Evolutionary conservation across 1,284 basidiomycete species (phyloP).

Genomic region (Nidula niveotomentosa): DNA sequence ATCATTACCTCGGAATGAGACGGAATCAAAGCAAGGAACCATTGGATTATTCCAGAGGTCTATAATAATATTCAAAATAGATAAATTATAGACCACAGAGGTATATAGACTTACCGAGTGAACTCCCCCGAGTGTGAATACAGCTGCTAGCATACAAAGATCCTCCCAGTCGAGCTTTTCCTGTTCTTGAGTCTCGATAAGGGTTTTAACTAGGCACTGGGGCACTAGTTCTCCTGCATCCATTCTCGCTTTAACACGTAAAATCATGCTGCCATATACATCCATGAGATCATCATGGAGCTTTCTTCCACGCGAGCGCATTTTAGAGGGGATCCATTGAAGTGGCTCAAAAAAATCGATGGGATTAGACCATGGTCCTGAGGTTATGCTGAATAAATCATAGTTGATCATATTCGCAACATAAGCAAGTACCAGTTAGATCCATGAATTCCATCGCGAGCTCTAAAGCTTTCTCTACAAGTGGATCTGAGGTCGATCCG

Average conservation of each 20-base stretch:
- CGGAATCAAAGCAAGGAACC: constrained; percentile 23
- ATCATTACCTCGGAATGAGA: constrained; percentile 18
- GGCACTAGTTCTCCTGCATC: constrained; percentile 26
- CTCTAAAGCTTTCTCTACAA: constrained; percentile 27
- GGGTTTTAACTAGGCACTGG: constrained; percentile 35
- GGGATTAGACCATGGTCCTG: constrained; percentile 37
- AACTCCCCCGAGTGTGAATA: constrained; percentile 40
- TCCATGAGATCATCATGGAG: constrained; percentile 33
- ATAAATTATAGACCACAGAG: background rate
- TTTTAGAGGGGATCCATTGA: constrained; percentile 33
- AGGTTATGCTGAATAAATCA: background rate
- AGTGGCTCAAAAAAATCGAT: constrained; percentile 38
- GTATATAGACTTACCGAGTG: constrained; percentile 27
- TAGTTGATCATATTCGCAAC: background rate
- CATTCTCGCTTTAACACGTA: constrained; percentile 22
- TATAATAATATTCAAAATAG: constrained; percentile 5
- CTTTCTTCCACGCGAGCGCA: constrained; percentile 25
- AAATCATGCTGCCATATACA: constrained; percentile 29
- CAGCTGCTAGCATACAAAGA: constrained; percentile 36
- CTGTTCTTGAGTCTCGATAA: constrained; percentile 29
- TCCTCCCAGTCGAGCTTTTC: constrained; percentile 36
- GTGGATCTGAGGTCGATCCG: constrained; percentile 23
- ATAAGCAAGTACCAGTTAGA: constrained; percentile 12
- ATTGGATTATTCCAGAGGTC: constrained; percentile 33
- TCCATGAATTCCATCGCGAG: constrained; percentile 38